Percentiles rank a stretch among this genome's conserved stretches.
phyloP scores from a whole-genome alignment of 768 basidiomycete species.

The Melanogaster broomeanus region DNA sequence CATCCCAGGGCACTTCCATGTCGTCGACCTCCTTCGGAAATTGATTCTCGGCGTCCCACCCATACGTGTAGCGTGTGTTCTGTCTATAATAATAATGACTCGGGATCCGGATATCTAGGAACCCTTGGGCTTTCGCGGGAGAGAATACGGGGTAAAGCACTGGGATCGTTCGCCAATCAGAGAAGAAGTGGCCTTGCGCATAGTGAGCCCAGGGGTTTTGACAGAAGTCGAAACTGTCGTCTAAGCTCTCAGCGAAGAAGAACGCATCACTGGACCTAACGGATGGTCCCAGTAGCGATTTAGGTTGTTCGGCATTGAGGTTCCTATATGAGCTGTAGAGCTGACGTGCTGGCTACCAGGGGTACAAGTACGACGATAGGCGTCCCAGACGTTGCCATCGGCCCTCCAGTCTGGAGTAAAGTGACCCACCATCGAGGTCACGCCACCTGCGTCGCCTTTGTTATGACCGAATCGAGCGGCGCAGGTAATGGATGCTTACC shows the following conservation, averaged over 20 bases:
- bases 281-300: slow-evolving; percentile 28
- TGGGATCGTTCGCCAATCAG: slow-evolving; percentile 90
- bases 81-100: slow-evolving; percentile 95
- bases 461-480: slow-evolving; percentile 1
- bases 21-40: slow-evolving; percentile 76
- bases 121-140: slow-evolving; percentile 84
- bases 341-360: slow-evolving; percentile 78
- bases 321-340: slow-evolving; percentile 78
- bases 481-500: slow-evolving; percentile 22
- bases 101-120: slow-evolving; percentile 89
- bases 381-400: slow-evolving; percentile 91
- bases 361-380: slow-evolving; percentile 88
- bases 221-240: slow-evolving; percentile 80
- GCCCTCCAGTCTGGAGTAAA: slow-evolving; percentile 87
- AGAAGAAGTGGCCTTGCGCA: slow-evolving; percentile 94
- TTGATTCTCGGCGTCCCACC: slow-evolving; percentile 79
- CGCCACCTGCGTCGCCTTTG: slow-evolving; percentile 39
- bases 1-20: slow-evolving; percentile 88
- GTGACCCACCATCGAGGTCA: slow-evolving; percentile 56
- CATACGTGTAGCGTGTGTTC: slow-evolving; percentile 83
- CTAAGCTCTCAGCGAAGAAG: slow-evolving; percentile 58
- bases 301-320: slow-evolving; percentile 30
- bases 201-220: slow-evolving; percentile 78
- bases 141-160: slow-evolving; percentile 93
- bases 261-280: slow-evolving; percentile 53